Evolutionary conservation across 768 basidiomycete species (phyloP).

Genomic region (Scleroderma citrinum): DNA sequence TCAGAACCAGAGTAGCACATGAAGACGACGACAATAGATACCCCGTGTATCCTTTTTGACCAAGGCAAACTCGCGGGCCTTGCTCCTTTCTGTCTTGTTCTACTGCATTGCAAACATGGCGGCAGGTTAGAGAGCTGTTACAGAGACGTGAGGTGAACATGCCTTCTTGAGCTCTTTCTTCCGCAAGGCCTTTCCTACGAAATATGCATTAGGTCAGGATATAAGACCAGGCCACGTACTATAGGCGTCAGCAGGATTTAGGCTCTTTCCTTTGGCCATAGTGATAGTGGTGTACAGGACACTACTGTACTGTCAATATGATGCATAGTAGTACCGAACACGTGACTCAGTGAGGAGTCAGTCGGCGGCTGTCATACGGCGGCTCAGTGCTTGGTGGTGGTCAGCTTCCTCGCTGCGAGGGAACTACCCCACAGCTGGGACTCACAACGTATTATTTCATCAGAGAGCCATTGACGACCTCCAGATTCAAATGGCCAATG

Average conservation of each 20-base stretch:
- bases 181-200: conserved; percentile 79
- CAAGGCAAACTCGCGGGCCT: conserved; percentile 80
- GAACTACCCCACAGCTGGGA: conserved; percentile 32
- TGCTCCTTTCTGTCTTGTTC: conserved; percentile 84
- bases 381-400: conserved; percentile 14
- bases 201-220: neutral
- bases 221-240: conserved; percentile 45
- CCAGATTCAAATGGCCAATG: conserved; percentile 22
- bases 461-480: too few relatives aligned
- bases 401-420: conserved; percentile 42
- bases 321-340: conserved; percentile 13
- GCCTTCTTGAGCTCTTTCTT: conserved; percentile 96
- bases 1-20: conserved; percentile 3
- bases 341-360: neutral
- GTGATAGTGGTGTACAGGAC: neutral
- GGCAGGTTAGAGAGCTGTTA: conserved; percentile 4
- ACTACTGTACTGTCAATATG: conserved; percentile 23
- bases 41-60: conserved; percentile 94
- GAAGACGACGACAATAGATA: conserved; percentile 22
- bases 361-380: neutral
- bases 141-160: conserved; percentile 13
- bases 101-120: conserved; percentile 42
- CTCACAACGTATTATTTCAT: neutral
- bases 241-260: conserved; percentile 93
- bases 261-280: conserved; percentile 82